Percentiles rank a stretch among this genome's conserved stretches.
These are phyloP conservation scores for Alternaria brassicae DNA, from an alignment of 2,329 filamentous ascomycete species.

Conservation along the genomic window DNA sequence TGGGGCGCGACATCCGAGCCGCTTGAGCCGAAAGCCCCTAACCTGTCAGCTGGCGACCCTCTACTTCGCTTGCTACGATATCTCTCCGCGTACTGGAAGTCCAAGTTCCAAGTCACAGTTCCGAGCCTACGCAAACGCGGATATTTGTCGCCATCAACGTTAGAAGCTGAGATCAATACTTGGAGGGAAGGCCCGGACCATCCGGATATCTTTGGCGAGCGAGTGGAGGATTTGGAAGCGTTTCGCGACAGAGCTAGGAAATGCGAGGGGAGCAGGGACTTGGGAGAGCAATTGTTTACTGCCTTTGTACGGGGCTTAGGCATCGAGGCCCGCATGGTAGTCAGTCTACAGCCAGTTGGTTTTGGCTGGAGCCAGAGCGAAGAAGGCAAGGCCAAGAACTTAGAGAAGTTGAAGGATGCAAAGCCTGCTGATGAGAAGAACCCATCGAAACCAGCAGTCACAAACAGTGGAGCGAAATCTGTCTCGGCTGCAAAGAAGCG, in stretches of 20 bases:
- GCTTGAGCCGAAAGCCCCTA: constrained; percentile 72
- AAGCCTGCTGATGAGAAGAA: neutral
- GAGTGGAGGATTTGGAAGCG: constrained; percentile 68
- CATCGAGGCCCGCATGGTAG: constrained; percentile 82
- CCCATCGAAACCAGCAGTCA: neutral
- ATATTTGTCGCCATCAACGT: constrained; percentile 77
- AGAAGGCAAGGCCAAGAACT: constrained; percentile 66
- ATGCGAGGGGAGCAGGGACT: constrained; percentile 83
- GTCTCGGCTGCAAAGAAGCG: constrained; percentile 9
- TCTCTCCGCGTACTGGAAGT: constrained; percentile 87
- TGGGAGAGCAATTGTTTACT: constrained; percentile 89
- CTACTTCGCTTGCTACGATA: constrained; percentile 76
- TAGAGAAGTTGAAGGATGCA: constrained; percentile 29
- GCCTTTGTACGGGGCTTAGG: constrained; percentile 81
- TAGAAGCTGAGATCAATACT: constrained; percentile 76
- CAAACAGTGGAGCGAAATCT: constrained; percentile 14
- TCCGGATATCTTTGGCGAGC: constrained; percentile 75
- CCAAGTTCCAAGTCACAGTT: constrained; percentile 76
- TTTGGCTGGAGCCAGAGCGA: constrained; percentile 92
- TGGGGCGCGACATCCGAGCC: constrained; percentile 75
- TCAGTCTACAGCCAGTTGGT: constrained; percentile 83
- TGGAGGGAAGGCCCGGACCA: constrained; percentile 71
- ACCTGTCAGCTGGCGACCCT: constrained; percentile 85
- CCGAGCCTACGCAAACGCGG: constrained; percentile 88
- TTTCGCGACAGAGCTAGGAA: constrained; percentile 73